Evolutionary conservation across 2,329 filamentous ascomycete genomes (phyloP).

Genomic region (Seiridium unicorne): DNA sequence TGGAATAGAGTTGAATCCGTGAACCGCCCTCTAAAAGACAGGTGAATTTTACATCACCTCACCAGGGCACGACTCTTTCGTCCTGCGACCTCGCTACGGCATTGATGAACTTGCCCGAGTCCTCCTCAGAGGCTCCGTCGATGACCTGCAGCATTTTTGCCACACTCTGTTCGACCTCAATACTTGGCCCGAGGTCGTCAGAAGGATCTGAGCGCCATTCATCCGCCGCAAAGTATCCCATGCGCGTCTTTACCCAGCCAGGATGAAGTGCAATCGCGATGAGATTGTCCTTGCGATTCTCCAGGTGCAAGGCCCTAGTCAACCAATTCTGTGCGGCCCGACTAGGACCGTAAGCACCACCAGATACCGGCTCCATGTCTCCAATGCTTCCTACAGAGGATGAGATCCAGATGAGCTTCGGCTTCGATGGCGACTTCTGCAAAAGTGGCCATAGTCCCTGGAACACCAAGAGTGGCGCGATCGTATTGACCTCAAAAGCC

Average conservation of each 20-base stretch:
- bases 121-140: conserved; percentile 31
- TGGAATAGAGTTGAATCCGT: too few species aligned
- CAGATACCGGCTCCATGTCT: conserved; percentile 26
- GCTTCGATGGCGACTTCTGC: conserved; percentile 7
- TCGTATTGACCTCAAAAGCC: conserved; percentile 43
- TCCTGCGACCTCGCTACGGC: neutral
- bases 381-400: conserved; percentile 33
- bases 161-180: conserved; percentile 30
- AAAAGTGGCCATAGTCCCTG: conserved; percentile 36
- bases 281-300: conserved; percentile 22
- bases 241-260: conserved; percentile 33
- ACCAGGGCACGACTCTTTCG: neutral
- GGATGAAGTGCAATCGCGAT: conserved; percentile 34
- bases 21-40: too few species aligned
- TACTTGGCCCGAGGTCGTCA: conserved; percentile 20
- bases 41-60: too few species aligned
- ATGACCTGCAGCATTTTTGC: conserved; percentile 31
- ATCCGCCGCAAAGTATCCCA: conserved; percentile 27
- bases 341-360: conserved; percentile 33
- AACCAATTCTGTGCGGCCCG: conserved; percentile 35
- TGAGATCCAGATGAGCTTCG: conserved; percentile 34
- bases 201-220: conserved; percentile 22
- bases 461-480: conserved; percentile 33
- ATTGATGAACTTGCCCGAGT: conserved; percentile 31
- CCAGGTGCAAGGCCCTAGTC: conserved; percentile 24